Conservation (phyloP, 768 basidiomycete genomes). For the Phlegmacium glaucopus region DNA sequence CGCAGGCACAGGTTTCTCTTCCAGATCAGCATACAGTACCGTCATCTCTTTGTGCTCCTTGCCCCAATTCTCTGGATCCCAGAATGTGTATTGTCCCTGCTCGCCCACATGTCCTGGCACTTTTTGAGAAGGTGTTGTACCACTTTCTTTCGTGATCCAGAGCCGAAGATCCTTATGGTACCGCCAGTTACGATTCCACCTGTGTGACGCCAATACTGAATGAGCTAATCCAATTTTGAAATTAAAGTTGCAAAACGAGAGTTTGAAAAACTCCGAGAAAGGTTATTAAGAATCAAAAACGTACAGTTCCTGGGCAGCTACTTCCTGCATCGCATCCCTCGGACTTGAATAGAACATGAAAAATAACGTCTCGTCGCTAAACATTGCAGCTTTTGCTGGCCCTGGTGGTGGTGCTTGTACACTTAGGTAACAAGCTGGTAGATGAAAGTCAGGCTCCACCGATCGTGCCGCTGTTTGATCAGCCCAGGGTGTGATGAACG, state of each 20-base stretch:
- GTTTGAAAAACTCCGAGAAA: not conserved
- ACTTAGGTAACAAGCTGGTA: slow-evolving; percentile 85
- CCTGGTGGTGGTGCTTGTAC: slow-evolving; percentile 86
- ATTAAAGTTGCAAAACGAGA: slow-evolving; percentile 6
- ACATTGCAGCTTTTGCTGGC: slow-evolving; percentile 73
- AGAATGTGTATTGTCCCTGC: slow-evolving; percentile 86
- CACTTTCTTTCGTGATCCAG: slow-evolving; percentile 86
- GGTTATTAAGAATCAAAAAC: slow-evolving; percentile 28
- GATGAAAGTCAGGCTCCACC: slow-evolving; percentile 89
- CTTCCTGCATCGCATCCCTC: slow-evolving; percentile 88
- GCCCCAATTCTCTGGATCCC: slow-evolving; percentile 79
- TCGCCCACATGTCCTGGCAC: slow-evolving; percentile 81
- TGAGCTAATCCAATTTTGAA: slow-evolving; percentile 2
- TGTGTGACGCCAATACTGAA: slow-evolving; percentile 25
- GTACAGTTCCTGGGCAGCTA: slow-evolving; percentile 93
- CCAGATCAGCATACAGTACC: slow-evolving; percentile 69
- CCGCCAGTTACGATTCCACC: slow-evolving; percentile 93
- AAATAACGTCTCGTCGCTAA: slow-evolving; percentile 95
- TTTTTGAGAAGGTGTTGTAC: slow-evolving; percentile 71
- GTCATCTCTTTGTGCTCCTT: slow-evolving; percentile 79
- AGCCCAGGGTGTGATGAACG: slow-evolving; percentile 96
- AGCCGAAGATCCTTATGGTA: slow-evolving; percentile 90
- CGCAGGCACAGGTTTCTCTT: slow-evolving; percentile 67
- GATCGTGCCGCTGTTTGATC: slow-evolving; percentile 82
- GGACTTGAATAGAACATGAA: slow-evolving; percentile 98